Conservation (phyloP, 208 protist genomes). For the Acanthamoeba healyi region DNA sequence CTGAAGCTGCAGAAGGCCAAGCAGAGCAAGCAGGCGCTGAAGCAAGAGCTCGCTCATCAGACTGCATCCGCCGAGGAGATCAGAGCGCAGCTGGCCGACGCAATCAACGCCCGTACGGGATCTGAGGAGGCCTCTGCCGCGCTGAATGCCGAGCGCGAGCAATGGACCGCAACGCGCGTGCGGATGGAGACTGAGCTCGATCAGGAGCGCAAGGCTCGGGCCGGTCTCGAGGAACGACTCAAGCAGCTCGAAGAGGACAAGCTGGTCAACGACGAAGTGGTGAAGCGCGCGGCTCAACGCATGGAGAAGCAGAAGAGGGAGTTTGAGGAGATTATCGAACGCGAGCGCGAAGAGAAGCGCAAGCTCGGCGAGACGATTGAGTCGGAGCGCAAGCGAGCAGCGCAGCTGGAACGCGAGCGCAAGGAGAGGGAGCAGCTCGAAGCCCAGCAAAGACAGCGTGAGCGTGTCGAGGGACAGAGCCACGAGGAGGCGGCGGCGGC, state of each 20-base stretch:
- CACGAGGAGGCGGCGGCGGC: constrained; percentile 53
- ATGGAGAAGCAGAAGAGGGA: constrained; percentile 43
- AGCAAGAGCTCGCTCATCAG: background rate
- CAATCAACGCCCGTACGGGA: background rate
- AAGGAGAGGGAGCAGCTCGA: background rate
- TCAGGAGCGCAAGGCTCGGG: background rate
- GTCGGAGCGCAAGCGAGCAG: background rate
- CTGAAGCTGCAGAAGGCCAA: constrained; percentile 37
- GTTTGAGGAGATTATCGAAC: background rate
- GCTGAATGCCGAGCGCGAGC: background rate
- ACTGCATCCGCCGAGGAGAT: background rate
- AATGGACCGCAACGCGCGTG: background rate
- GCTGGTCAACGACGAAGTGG: constrained; percentile 14
- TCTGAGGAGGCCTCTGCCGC: background rate
- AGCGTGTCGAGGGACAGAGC: constrained; percentile 17
- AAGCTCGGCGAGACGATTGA: background rate
- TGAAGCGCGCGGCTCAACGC: constrained; percentile 21
- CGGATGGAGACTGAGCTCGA: background rate
- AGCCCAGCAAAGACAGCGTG: background rate
- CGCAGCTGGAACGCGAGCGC: background rate
- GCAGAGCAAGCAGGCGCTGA: background rate
- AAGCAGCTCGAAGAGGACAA: constrained; percentile 21
- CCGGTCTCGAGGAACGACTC: background rate
- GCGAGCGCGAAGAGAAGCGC: background rate
- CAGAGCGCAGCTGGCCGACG: background rate